Base-by-base conservation (phyloP, 768 basidiomycete species). In the Floccularia luteovirens region DNA sequence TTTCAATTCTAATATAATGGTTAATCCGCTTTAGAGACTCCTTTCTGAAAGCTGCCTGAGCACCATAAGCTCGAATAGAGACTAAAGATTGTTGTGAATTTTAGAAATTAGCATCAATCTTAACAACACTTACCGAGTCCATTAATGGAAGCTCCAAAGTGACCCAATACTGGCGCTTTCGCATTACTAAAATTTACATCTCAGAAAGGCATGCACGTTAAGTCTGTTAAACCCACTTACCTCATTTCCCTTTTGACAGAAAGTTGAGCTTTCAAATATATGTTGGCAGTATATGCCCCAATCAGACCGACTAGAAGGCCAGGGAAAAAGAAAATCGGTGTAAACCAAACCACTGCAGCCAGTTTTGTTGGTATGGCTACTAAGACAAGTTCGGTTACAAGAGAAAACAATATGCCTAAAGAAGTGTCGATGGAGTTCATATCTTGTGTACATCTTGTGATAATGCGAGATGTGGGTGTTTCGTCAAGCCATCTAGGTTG, bases 51-150 rank as follows among this genome's bases (percentile, higher is more conserved):
- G 59, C 48, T 24, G 67, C 55, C 58, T 83, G 71, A 4, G 75
- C 77, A 2, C 75, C 74, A 51, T 79, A 87, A 1, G 83, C 83
- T 17, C 82, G 68, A 41, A 87, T 77, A 5, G 79, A 72, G n/a
- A 58, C 72, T 72, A 21, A 8, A 4, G 25, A 27, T 8, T 22
- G 24, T 11, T 16, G 8, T 8, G 38, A 11, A 22, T 2, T 39
- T 27, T 22, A 20, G 8, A 24, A 20, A 19, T 23, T 11, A 24
- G 19, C 11, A 16, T 14, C 10, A 13, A 7, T 27, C 25, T 7
- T 2, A 10, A 2, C 5, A 10, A n/a, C 7, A 47, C 63, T 33
- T 58, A 70, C 70, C 59, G 24, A 81, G 48, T 4, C 82, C 82
- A 42, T 68, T 58, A 27, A 86, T 72, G 1, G 81, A 51, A 20